Conservation (phyloP, 164 flowering plant species). For the Vitis riparia region DNA sequence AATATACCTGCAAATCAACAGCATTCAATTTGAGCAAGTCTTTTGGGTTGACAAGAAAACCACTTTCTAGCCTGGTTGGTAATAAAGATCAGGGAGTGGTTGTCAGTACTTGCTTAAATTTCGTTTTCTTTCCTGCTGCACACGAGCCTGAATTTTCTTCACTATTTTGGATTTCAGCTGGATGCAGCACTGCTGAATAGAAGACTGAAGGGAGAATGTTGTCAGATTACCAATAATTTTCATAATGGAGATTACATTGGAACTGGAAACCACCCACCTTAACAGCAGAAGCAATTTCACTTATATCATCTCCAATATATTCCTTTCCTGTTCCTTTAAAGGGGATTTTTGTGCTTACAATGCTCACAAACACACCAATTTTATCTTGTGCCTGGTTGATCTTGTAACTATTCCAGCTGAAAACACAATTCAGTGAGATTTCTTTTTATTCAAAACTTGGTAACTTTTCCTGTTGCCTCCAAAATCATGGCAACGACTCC, state of each 20-base stretch:
- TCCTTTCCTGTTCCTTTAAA: slow-evolving; percentile 99
- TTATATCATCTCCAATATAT: slow-evolving; percentile 97
- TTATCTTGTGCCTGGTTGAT: slow-evolving; percentile 95
- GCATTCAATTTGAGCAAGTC: slow-evolving; percentile 3
- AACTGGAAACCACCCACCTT: slow-evolving; percentile 49
- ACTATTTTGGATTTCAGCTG: slow-evolving; percentile 91
- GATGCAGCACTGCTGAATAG: slow-evolving; percentile 86
- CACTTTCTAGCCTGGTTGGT: not conserved
- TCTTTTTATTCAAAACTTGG: not conserved
- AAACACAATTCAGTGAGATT: slow-evolving; percentile 20
- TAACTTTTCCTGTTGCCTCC: too few relatives aligned
- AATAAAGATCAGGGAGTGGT: not conserved
- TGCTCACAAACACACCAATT: slow-evolving; percentile 95
- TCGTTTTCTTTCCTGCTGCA: slow-evolving; percentile 93
- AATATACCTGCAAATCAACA: slow-evolving; percentile 58
- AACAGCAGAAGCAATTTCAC: slow-evolving; percentile 91
- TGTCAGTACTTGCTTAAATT: slow-evolving; percentile 67
- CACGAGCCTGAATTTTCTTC: slow-evolving; percentile 92
- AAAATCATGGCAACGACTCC: too few relatives aligned
- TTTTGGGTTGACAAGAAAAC: not conserved
- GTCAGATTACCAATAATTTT: slow-evolving; percentile 17
- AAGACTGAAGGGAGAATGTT: slow-evolving; percentile 44
- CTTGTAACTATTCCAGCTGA: slow-evolving; percentile 93
- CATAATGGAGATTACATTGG: not conserved
- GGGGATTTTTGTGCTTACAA: slow-evolving; percentile 98